Evolutionary conservation across 108 stramenopile genomes (phyloP).

Genomic region (Skeletonema costatum): DNA sequence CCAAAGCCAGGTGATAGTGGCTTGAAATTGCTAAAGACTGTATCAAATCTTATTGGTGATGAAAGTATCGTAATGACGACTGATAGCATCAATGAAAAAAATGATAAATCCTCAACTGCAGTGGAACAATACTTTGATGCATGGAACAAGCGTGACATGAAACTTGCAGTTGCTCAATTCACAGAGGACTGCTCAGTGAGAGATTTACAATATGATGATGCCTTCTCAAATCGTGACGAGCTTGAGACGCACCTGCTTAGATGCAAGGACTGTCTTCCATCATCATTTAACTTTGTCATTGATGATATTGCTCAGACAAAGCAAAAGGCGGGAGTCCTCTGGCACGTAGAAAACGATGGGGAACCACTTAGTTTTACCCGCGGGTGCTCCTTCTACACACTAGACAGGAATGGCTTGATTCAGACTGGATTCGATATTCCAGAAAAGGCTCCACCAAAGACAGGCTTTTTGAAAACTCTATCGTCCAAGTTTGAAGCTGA

Average conservation of each 20-base stretch:
- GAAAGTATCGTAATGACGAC: conserved; percentile 17
- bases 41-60: conserved; percentile 33
- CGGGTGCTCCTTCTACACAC: conserved; percentile 72
- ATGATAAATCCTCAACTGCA: conserved; percentile 1
- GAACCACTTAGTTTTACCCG: conserved; percentile 69
- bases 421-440: conserved; percentile 67
- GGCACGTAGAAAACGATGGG: conserved; percentile 83
- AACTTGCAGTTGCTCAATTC: conserved; percentile 57
- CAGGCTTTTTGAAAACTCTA: conserved; percentile 43
- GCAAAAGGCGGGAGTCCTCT: conserved; percentile 49
- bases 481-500: conserved; percentile 52
- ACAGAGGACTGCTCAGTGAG: conserved; percentile 48
- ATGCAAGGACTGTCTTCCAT: conserved; percentile 61
- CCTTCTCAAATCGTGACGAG: conserved; percentile 56
- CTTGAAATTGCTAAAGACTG: conserved; percentile 32
- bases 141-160: conserved; percentile 84
- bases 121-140: conserved; percentile 66
- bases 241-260: conserved; percentile 54
- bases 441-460: conserved; percentile 75
- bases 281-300: conserved; percentile 64
- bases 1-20: conserved; percentile 42
- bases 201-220: conserved; percentile 71
- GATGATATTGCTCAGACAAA: conserved; percentile 57
- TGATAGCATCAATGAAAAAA: not conserved
- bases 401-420: conserved; percentile 53